Conservation (phyloP, 768 basidiomycete genomes). For the Mycena indigotica region DNA sequence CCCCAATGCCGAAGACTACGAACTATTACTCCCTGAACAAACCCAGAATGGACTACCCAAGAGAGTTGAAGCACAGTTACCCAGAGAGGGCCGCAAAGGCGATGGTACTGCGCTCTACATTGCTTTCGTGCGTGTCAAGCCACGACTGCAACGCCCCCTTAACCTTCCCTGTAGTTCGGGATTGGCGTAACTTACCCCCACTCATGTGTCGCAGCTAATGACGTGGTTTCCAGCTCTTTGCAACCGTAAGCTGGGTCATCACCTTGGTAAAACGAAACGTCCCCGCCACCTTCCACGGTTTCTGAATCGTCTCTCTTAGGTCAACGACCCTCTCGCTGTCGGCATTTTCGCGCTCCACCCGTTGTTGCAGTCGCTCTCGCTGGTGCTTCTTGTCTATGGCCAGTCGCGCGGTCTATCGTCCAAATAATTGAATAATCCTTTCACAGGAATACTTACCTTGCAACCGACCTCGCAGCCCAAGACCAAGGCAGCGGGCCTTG, state of each 20-base stretch:
- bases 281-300: neutral
- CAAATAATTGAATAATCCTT: neutral
- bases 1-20: constrained; percentile 28
- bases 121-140: neutral
- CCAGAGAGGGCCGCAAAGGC: constrained; percentile 41
- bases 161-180: constrained; percentile 1
- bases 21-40: constrained; percentile 29
- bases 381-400: constrained; percentile 67
- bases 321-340: constrained; percentile 43
- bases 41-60: constrained; percentile 15
- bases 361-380: constrained; percentile 56
- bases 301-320: constrained; percentile 7
- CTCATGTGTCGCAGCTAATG: neutral
- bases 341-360: constrained; percentile 76
- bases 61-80: constrained; percentile 36
- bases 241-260: constrained; percentile 45
- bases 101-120: constrained; percentile 38
- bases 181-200: constrained; percentile 5
- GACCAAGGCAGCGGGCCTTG: constrained; percentile 67
- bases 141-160: neutral
- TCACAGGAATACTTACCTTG: constrained; percentile 68
- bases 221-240: constrained; percentile 39
- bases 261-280: neutral
- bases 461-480: constrained; percentile 71
- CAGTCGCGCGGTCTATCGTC: constrained; percentile 13